Evolutionary conservation across 805 yeast genomes (phyloP), one percentile per base, ranked within the genome.

Genomic region (Komagataella populi): DNA sequence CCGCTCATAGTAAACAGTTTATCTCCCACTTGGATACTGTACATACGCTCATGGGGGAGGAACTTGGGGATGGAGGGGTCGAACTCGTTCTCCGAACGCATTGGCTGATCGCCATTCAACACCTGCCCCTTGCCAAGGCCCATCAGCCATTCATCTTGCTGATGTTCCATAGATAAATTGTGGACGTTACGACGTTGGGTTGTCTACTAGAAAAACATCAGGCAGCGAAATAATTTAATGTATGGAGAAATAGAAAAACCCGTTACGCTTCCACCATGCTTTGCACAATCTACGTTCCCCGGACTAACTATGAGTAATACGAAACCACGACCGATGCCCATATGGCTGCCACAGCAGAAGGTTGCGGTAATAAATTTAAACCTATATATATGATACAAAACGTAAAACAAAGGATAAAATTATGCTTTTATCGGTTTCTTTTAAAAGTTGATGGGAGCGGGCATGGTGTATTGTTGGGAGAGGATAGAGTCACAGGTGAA

Each of bases 31-130:
- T 83, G 87, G 23, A 88, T 73, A 16, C 81, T 71, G 65, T 75
- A 88, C 65, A 85, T 78, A 52, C 72, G 76, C 46, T 81, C 84
- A 57, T 81, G 86, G 0, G 93, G 91, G 23, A 87, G 69, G 3
- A 80, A 58, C 2, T 62, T 60, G 2, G 82, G 78, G 46, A 82
- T 79, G 2, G 58, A 46, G 1, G 73, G 78, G 49, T 74, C 67
- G 14, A 30, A 30, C n/a, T 30, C 39, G 12, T 30, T 30, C 39
- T 10, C 39, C 39, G 39, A 30, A 12, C 14, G 39, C 14, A 30
- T 30, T 5, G 39, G 39, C 14, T 30, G 14, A 30, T 30, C 39
- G 1, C 14, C n/a, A 30, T 30, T 30, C 14, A 10, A 10, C 39
- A 8, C 10, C 39, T 14, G 14, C 14, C 14, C 39, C 39, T 30